These are phyloP conservation scores for Fraxinus albicans DNA, from an alignment of 305 asterid genomes.

Conservation along the genomic window DNA sequence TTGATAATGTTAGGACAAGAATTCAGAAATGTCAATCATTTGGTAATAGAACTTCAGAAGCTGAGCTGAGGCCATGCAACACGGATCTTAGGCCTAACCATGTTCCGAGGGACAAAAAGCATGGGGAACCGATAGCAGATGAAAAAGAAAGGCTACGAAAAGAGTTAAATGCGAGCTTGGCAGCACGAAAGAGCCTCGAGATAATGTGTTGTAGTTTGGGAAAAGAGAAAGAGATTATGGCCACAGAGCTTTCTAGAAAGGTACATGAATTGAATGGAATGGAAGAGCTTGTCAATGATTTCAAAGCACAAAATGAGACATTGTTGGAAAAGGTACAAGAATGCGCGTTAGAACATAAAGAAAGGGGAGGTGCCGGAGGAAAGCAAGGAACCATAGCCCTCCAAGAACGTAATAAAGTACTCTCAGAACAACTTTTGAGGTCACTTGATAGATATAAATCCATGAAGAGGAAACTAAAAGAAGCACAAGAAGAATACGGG, in stretches of 20 bases:
- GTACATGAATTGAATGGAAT: constrained; percentile 53
- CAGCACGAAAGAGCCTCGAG: constrained; percentile 67
- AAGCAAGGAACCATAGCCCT: constrained; percentile 36
- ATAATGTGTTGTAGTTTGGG: constrained; percentile 77
- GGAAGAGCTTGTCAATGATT: constrained; percentile 59
- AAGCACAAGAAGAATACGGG: constrained; percentile 49
- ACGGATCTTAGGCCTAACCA: constrained; percentile 31
- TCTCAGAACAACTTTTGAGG: constrained; percentile 57
- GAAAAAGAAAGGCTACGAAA: constrained; percentile 60
- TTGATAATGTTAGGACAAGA: constrained; percentile 62
- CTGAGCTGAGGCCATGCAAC: constrained; percentile 40
- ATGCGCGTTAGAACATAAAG: constrained; percentile 39
- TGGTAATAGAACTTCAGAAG: constrained; percentile 39
- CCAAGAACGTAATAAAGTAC: constrained; percentile 62
- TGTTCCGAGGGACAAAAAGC: constrained; percentile 35
- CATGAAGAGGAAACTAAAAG: constrained; percentile 61
- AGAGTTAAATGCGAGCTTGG: constrained; percentile 53
- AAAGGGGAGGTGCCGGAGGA: constrained; percentile 17
- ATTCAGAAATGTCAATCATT: constrained; percentile 74
- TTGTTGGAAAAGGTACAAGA: constrained; percentile 49
- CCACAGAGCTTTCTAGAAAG: constrained; percentile 55
- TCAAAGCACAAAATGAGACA: constrained; percentile 50
- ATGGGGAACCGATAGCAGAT: constrained; percentile 23
- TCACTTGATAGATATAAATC: constrained; percentile 60
- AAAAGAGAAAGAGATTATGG: constrained; percentile 80